Conservation (phyloP, 2,329 filamentous ascomycete genomes). For the Domatiomyces globalis region DNA sequence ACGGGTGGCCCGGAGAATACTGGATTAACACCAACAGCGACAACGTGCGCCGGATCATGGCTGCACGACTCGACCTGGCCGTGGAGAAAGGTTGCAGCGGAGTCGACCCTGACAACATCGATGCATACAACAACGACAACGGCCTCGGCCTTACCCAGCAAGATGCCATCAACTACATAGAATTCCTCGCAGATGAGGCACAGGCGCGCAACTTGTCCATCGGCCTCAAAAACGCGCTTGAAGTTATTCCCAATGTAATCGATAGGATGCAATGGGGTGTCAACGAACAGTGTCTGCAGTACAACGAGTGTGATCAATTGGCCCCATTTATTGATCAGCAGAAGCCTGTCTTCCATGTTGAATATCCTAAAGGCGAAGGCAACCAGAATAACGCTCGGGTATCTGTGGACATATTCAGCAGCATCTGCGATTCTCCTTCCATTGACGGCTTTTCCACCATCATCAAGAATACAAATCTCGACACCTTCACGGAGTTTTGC, state of each 20-base stretch:
- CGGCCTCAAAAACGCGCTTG: slow-evolving; percentile 55
- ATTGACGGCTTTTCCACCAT: slow-evolving; percentile 46
- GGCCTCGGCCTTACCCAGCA: slow-evolving; percentile 44
- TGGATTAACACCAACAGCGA: slow-evolving; percentile 49
- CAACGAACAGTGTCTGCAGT: slow-evolving; percentile 54
- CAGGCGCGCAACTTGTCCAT: slow-evolving; percentile 42
- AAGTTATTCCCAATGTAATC: slow-evolving; percentile 41
- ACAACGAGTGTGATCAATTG: slow-evolving; percentile 46
- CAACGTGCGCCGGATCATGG: slow-evolving; percentile 53
- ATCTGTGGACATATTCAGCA: slow-evolving; percentile 21
- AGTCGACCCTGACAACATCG: slow-evolving; percentile 58
- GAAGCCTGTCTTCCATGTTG: slow-evolving; percentile 61
- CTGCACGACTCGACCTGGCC: slow-evolving; percentile 44
- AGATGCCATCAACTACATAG: slow-evolving; percentile 46
- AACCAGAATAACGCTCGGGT: slow-evolving; percentile 25
- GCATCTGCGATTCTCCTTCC: slow-evolving; percentile 35
- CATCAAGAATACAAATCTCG: slow-evolving; percentile 50
- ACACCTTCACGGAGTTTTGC: slow-evolving; percentile 19
- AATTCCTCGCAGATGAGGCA: slow-evolving; percentile 45
- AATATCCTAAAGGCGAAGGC: slow-evolving; percentile 46
- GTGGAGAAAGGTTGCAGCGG: slow-evolving; percentile 50
- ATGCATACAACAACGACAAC: slow-evolving; percentile 51
- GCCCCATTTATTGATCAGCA: slow-evolving; percentile 42
- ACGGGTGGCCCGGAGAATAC: slow-evolving; percentile 52
- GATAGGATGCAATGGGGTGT: slow-evolving; percentile 49